Evolutionary conservation across 2,329 filamentous ascomycete species (phyloP).

Genomic region (Fusarium sambucinum): DNA sequence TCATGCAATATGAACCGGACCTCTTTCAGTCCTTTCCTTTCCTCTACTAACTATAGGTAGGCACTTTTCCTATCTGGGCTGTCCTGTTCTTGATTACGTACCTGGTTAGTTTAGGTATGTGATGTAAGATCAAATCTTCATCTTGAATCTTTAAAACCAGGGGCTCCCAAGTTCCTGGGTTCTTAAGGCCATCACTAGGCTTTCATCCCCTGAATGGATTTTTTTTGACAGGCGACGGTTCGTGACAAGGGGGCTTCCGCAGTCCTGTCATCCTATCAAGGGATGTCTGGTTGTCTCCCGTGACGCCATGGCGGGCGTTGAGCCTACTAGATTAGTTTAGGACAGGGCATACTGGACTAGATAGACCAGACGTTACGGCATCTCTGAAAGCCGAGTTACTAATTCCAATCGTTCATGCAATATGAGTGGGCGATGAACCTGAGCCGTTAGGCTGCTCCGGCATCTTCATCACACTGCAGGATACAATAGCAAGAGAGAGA

Average conservation of each 20-base stretch:
- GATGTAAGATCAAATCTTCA: constrained; percentile 36
- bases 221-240: constrained; percentile 43
- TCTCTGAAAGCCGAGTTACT: constrained; percentile 6
- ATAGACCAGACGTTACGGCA: neutral
- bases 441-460: constrained; percentile 2
- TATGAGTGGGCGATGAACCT: constrained; percentile 28
- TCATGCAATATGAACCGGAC: constrained; percentile 26
- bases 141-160: constrained; percentile 39
- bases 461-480: constrained; percentile 26
- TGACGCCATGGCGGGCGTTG: constrained; percentile 33
- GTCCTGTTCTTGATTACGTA: constrained; percentile 4
- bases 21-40: constrained; percentile 12
- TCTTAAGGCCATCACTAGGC: constrained; percentile 5
- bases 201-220: constrained; percentile 21
- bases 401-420: constrained; percentile 9
- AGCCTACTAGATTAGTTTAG: constrained; percentile 3
- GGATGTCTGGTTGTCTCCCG: constrained; percentile 31
- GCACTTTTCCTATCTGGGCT: constrained; percentile 9
- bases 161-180: constrained; percentile 27
- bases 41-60: neutral
- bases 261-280: constrained; percentile 38
- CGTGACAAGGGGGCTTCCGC: constrained; percentile 32
- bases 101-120: constrained; percentile 8
- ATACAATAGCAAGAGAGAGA: constrained; percentile 13
- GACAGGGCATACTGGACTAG: neutral